Evolutionary conservation across 495 filamentous ascomycete genomes (phyloP).

Genomic region (Daldinia decipiens): DNA sequence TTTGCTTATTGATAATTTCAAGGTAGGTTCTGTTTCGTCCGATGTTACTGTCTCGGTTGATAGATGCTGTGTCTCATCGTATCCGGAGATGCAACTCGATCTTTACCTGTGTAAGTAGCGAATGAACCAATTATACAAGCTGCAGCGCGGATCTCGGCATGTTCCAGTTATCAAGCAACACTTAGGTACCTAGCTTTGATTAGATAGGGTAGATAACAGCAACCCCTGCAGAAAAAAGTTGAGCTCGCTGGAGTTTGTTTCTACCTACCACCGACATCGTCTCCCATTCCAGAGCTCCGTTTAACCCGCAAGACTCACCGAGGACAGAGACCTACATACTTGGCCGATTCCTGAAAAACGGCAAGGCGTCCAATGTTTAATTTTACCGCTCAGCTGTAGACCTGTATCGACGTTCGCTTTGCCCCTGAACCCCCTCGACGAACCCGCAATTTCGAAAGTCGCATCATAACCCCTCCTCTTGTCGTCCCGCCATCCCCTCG

Average conservation of each 20-base stretch:
- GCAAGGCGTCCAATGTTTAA: background rate
- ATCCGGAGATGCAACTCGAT: background rate
- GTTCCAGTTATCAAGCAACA: background rate
- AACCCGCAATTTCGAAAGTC: background rate
- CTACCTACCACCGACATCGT: background rate
- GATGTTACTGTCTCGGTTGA: background rate
- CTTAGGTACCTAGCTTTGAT: constrained; percentile 4
- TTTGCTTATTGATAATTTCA: constrained; percentile 1
- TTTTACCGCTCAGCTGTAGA: background rate
- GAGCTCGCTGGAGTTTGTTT: constrained; percentile 10
- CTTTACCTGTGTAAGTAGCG: background rate
- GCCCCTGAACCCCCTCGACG: background rate
- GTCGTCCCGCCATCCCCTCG: background rate
- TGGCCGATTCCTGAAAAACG: background rate
- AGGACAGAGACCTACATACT: constrained; percentile 1
- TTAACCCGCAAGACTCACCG: background rate
- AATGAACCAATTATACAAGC: background rate
- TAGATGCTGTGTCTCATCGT: constrained; percentile 5
- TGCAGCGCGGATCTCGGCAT: background rate
- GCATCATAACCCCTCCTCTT: background rate
- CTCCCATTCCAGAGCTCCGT: background rate
- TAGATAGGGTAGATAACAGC: background rate
- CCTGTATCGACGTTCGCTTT: background rate
- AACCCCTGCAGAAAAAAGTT: constrained; percentile 14
- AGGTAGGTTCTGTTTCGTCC: background rate